phyloP scores from a whole-genome alignment of 2,329 filamentous ascomycete species.

The Nakataea oryzae region DNA sequence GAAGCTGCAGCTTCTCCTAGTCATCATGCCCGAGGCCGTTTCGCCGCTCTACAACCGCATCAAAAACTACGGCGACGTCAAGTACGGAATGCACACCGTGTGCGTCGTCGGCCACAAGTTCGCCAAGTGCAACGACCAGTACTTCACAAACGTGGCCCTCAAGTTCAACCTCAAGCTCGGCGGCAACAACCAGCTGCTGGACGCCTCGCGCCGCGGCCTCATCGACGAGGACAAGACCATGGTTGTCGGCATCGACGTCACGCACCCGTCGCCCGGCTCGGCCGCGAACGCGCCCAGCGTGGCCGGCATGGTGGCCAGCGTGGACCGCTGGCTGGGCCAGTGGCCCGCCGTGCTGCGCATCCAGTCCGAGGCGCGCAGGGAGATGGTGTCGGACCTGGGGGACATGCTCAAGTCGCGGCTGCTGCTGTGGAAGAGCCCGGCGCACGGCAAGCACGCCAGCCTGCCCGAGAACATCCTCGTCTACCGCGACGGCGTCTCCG shows the following conservation, averaged over 20 bases:
- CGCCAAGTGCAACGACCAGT: slow-evolving; percentile 24
- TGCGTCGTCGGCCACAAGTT: slow-evolving; percentile 39
- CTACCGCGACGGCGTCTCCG: slow-evolving; percentile 83
- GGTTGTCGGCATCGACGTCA: slow-evolving; percentile 81
- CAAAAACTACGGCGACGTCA: slow-evolving; percentile 59
- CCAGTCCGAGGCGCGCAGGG: background rate
- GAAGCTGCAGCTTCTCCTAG: slow-evolving; percentile 29
- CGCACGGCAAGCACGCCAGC: slow-evolving; percentile 37
- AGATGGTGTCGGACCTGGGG: background rate
- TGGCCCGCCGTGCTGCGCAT: slow-evolving; percentile 52
- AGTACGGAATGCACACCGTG: slow-evolving; percentile 57
- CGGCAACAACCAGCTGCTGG: slow-evolving; percentile 55
- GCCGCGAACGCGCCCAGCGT: slow-evolving; percentile 37
- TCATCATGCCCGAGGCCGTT: slow-evolving; percentile 44
- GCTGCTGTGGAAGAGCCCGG: slow-evolving; percentile 48
- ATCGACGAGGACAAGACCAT: slow-evolving; percentile 58
- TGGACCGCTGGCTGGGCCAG: slow-evolving; percentile 60
- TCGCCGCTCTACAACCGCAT: slow-evolving; percentile 48
- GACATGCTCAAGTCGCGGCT: background rate
- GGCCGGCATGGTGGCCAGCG: slow-evolving; percentile 69
- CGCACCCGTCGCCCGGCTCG: slow-evolving; percentile 51
- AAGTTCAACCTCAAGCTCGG: slow-evolving; percentile 78
- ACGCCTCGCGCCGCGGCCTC: background rate
- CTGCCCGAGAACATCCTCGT: slow-evolving; percentile 69
- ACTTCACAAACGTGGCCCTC: slow-evolving; percentile 59